Conservation (phyloP, 495 filamentous ascomycete species). For the Pyrenula aspistea region DNA sequence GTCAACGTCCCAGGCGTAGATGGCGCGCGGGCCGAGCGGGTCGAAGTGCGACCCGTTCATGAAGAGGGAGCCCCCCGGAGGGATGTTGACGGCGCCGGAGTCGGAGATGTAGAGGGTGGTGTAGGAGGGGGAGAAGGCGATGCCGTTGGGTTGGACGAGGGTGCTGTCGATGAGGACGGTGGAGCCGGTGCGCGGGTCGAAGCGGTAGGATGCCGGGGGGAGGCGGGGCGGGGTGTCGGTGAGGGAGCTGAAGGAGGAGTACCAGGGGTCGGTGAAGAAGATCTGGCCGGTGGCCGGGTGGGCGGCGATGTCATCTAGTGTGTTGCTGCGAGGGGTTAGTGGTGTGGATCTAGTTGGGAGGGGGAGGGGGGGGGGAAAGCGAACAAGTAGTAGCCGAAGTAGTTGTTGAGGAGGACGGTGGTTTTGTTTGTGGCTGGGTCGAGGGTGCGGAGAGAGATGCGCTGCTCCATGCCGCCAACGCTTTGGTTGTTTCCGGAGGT, state of each 20-base stretch:
- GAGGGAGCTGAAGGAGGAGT: slow-evolving; percentile 24
- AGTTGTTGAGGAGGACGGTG: slow-evolving; percentile 16
- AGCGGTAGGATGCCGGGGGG: slow-evolving; percentile 23
- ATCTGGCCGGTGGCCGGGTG: slow-evolving; percentile 25
- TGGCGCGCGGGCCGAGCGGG: slow-evolving; percentile 3
- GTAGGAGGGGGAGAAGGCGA: slow-evolving; percentile 21
- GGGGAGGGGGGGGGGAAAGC: background rate
- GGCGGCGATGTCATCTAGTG: slow-evolving; percentile 14
- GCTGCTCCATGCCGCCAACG: slow-evolving; percentile 13
- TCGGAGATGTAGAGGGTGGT: slow-evolving; percentile 26
- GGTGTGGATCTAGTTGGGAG: background rate
- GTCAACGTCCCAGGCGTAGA: slow-evolving; percentile 20
- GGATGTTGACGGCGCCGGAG: slow-evolving; percentile 10
- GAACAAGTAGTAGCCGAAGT: slow-evolving; percentile 18
- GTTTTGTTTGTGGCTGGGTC: slow-evolving; percentile 18
- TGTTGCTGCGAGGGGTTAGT: slow-evolving; percentile 3
- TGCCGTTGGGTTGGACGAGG: slow-evolving; percentile 23
- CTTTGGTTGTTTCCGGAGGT: slow-evolving; percentile 14
- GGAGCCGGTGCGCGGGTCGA: slow-evolving; percentile 20
- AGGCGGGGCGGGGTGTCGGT: slow-evolving; percentile 21
- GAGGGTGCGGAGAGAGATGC: slow-evolving; percentile 10
- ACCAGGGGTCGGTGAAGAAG: slow-evolving; percentile 35
- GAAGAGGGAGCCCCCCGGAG: slow-evolving; percentile 2
- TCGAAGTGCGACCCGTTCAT: slow-evolving; percentile 4
- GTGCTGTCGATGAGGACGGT: slow-evolving; percentile 5